Evolutionary conservation across 2,329 filamentous ascomycete genomes (phyloP), one percentile per base, ranked within the genome.

Genomic region (Zymoseptoria pseudotritici): DNA sequence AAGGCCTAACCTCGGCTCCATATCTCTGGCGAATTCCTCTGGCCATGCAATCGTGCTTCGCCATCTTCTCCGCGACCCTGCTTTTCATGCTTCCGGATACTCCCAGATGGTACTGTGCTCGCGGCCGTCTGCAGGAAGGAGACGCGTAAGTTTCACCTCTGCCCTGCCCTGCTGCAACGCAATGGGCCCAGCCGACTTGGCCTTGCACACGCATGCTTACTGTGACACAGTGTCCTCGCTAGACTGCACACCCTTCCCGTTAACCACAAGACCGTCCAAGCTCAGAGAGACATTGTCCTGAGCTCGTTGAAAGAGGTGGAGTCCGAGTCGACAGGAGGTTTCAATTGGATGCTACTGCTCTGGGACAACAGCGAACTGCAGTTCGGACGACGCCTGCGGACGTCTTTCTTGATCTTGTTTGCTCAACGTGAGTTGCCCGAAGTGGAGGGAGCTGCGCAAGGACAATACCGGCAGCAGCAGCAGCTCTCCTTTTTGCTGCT

Each of bases 171-270:
- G 24, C 13, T 62, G 57, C 50, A 56, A 26, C 57, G 42, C 42
- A 53, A 58, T 17, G 59, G 50, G 10, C 31, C 60, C 10, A 60
- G 60, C 60, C 54, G 60, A 20, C 53, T 60, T 29, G 58, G 58
- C 24, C 62, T 59, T 46, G 58, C 55, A 22, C 50, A 53, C 11
- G 36, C 54, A 50, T 46, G 53, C n/a, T 46, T 50, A 29, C 54
- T 51, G 20, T 54, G 58, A 74, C 59, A 73, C 74, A 63, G 31
- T 54, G 24, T 60, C 49, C 13, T 58, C 2, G 50, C 36, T 10
- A 17, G 50, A n/a, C 50, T 58, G n/a, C 50, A 42, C 26, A 29
- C 20, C 22, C 50, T 53, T 6, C 56, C 56, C n/a, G 8, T 58
- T 2, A 26, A 54, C n/a, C 20, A 13, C 13, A 50, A 58, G n/a